phyloP scores from a whole-genome alignment of 305 asterid genomes.

The Caryopteris hybrid region DNA sequence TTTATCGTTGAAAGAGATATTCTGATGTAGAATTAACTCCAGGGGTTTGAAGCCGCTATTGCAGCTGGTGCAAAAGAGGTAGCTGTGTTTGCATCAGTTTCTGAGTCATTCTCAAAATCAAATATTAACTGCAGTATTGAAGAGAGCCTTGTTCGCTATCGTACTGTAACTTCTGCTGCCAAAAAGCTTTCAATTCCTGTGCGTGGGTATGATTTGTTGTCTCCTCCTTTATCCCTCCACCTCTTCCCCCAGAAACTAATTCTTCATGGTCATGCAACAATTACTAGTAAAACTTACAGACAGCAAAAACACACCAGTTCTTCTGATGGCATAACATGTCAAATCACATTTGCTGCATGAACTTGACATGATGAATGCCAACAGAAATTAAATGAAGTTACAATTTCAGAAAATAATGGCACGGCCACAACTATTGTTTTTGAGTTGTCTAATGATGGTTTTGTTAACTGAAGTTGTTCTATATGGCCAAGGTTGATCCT shows the following conservation, averaged over 20 bases:
- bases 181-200: constrained; percentile 77
- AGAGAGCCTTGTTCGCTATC: constrained; percentile 84
- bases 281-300: background rate
- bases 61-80: constrained; percentile 97
- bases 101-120: constrained; percentile 89
- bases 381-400: background rate
- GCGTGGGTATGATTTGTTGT: constrained; percentile 59
- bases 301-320: background rate
- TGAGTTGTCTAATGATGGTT: background rate
- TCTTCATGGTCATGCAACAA: background rate
- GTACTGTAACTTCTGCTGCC: constrained; percentile 74
- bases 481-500: too few relatives aligned
- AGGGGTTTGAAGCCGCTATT: constrained; percentile 95
- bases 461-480: background rate
- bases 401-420: background rate
- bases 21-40: constrained; percentile 11
- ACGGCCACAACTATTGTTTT: background rate
- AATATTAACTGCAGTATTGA: constrained; percentile 92
- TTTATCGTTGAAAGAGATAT: background rate
- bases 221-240: background rate
- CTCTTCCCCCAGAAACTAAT: background rate
- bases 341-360: background rate
- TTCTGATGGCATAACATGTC: background rate
- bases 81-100: constrained; percentile 94
- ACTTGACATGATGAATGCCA: background rate